Evolutionary conservation across 306 rosid species (phyloP).

Genomic region (Fragaria ananassa): DNA sequence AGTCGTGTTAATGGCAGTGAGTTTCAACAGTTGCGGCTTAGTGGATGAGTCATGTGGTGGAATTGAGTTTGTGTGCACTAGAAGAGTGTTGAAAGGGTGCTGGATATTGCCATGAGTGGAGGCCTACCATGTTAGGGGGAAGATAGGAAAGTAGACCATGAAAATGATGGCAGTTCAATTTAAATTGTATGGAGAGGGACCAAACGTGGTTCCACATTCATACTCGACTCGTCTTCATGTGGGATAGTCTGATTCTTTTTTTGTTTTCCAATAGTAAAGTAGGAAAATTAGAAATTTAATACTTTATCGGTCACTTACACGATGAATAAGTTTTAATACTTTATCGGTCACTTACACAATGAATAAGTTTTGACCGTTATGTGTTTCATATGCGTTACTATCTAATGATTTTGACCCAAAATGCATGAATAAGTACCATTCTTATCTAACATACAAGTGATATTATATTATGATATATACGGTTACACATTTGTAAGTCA

Average conservation of each 20-base stretch:
- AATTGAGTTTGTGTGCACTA: background rate
- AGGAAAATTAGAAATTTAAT: background rate
- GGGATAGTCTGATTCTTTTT: background rate
- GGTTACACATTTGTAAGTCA: background rate
- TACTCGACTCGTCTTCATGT: background rate
- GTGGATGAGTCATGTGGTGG: background rate
- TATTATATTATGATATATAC: background rate
- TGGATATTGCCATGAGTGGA: background rate
- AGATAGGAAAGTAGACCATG: constrained; percentile 3
- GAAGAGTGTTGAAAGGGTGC: background rate
- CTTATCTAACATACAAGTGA: background rate
- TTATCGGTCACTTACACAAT: background rate
- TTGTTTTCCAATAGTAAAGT: background rate
- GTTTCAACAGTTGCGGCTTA: constrained; percentile 16
- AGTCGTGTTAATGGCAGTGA: background rate
- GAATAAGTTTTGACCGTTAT: background rate
- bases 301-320: background rate
- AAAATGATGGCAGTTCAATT: constrained; percentile 2
- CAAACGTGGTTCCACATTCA: constrained; percentile 1
- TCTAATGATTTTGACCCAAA: background rate
- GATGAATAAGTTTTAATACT: no score
- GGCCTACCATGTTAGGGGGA: constrained; percentile 22
- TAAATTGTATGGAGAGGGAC: constrained; percentile 1
- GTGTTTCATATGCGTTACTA: background rate
- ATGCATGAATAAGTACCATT: background rate